These are phyloP conservation scores for Arxiozyma telluris DNA, from an alignment of 1,139 yeast species.

Conservation along the genomic window DNA sequence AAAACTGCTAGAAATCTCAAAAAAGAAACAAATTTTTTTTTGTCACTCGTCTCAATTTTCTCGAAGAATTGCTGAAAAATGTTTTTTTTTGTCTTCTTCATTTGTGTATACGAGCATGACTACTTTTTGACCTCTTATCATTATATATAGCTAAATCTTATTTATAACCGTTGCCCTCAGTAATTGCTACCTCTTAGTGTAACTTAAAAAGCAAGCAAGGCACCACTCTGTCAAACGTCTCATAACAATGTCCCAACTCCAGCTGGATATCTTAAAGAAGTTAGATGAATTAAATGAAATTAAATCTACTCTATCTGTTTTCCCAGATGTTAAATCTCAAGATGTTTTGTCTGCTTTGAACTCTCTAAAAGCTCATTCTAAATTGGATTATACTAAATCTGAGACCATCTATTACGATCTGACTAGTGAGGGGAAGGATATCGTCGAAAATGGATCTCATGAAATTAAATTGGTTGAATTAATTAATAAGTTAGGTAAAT, in stretches of 20 bases:
- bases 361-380: constrained; percentile 76
- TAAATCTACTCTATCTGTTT: constrained; percentile 51
- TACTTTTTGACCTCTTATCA: too few species aligned
- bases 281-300: constrained; percentile 55
- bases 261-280: constrained; percentile 44
- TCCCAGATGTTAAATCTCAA: constrained; percentile 46
- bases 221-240: neutral
- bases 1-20: neutral
- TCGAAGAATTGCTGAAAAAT: neutral
- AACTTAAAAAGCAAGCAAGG: neutral
- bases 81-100: too few species aligned
- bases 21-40: neutral
- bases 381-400: constrained; percentile 64
- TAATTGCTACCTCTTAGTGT: neutral
- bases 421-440: constrained; percentile 76
- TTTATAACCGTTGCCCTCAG: neutral
- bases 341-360: constrained; percentile 68
- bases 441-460: constrained; percentile 75
- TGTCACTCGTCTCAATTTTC: neutral
- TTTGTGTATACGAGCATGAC: too few species aligned
- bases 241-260: constrained; percentile 32
- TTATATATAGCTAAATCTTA: too few species aligned
- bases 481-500: constrained; percentile 62
- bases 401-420: constrained; percentile 73
- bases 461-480: constrained; percentile 81